A percentile compares a stretch with the other conserved stretches of the same genome.
These are phyloP conservation scores for Triticum monococcum DNA, from an alignment of 176 grass and related monocot species.

Conservation along the genomic window DNA sequence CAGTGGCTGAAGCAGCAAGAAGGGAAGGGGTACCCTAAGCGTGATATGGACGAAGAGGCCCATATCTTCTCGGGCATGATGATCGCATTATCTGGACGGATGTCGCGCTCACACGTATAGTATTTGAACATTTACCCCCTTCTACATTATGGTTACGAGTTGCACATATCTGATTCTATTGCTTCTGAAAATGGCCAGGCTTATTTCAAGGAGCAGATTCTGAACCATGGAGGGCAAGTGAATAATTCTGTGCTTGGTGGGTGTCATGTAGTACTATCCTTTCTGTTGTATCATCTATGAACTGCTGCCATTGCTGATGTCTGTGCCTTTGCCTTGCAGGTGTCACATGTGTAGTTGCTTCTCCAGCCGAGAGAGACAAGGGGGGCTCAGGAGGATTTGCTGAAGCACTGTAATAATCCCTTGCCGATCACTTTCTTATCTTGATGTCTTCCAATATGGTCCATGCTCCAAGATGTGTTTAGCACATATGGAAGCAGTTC, in stretches of 20 bases:
- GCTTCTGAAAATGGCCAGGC: constrained; percentile 22
- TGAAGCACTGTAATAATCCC: constrained; percentile 82
- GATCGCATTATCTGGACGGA: constrained; percentile 74
- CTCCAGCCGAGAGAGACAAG: constrained; percentile 55
- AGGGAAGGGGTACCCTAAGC: constrained; percentile 42
- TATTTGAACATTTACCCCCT: background rate
- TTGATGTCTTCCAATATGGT: background rate
- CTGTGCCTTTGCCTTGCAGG: constrained; percentile 31
- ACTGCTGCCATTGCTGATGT: background rate
- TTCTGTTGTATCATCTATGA: background rate
- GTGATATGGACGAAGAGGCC: constrained; percentile 33
- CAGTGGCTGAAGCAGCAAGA: constrained; percentile 63
- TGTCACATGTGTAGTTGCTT: constrained; percentile 64
- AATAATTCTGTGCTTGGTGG: constrained; percentile 57
- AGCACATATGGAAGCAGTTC: background rate
- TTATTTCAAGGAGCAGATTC: constrained; percentile 75
- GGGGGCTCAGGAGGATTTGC: constrained; percentile 68
- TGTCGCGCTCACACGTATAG: constrained; percentile 75
- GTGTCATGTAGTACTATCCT: background rate
- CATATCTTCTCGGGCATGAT: constrained; percentile 66
- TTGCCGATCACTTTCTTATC: background rate
- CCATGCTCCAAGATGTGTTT: background rate
- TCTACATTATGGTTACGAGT: background rate
- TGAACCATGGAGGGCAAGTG: constrained; percentile 81
- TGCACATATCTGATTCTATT: constrained; percentile 10